Conservation (phyloP, 2,329 filamentous ascomycete species). For the Pseudogymnoascus sp. region DNA sequence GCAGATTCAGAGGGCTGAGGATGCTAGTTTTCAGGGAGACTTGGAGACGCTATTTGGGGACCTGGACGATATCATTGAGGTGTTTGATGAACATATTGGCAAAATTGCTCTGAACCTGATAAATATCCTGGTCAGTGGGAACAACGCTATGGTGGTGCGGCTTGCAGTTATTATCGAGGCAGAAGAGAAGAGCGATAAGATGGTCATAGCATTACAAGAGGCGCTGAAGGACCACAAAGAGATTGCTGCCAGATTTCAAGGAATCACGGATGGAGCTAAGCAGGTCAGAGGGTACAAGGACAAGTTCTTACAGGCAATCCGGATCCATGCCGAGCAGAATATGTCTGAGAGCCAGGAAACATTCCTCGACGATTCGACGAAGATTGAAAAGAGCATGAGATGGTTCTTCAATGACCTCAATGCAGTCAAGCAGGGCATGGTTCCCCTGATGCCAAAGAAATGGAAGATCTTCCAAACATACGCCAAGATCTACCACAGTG, state of each 20-base stretch:
- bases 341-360: constrained; percentile 54
- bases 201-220: constrained; percentile 83
- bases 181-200: constrained; percentile 92
- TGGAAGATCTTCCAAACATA: constrained; percentile 95
- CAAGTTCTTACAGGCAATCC: constrained; percentile 71
- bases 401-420: constrained; percentile 99
- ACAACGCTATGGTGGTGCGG: constrained; percentile 81
- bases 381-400: constrained; percentile 77
- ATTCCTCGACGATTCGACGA: constrained; percentile 75
- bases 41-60: constrained; percentile 83
- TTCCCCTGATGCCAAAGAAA: constrained; percentile 83
- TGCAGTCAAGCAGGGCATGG: constrained; percentile 88
- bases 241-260: constrained; percentile 86
- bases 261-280: constrained; percentile 87
- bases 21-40: constrained; percentile 67
- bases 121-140: constrained; percentile 74
- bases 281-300: constrained; percentile 93
- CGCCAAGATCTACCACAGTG: constrained; percentile 78
- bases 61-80: constrained; percentile 79
- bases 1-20: constrained; percentile 74
- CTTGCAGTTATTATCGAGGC: constrained; percentile 88
- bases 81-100: constrained; percentile 93
- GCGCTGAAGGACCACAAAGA: constrained; percentile 94
- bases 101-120: constrained; percentile 85
- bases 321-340: constrained; percentile 52